Percentiles rank a stretch among this genome's conserved stretches.
These are phyloP conservation scores for Apiospora hydei DNA, from an alignment of 2,329 filamentous ascomycete genomes.

Conservation along the genomic window DNA sequence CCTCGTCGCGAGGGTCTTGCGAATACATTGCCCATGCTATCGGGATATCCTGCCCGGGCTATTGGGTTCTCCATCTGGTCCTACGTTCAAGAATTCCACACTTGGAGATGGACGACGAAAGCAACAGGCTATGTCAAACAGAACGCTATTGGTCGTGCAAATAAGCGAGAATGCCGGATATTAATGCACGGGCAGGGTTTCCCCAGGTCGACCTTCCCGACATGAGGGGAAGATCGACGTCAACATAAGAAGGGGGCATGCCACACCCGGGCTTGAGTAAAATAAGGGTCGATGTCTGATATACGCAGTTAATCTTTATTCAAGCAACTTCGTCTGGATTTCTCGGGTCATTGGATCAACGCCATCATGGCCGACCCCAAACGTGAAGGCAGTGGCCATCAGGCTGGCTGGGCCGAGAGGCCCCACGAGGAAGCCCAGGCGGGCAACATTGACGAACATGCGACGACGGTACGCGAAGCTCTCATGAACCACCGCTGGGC, in stretches of 20 bases:
- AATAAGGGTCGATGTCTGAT: not conserved
- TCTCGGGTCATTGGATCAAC: not conserved
- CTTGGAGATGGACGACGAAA: not conserved
- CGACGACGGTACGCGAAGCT: slow-evolving; percentile 15
- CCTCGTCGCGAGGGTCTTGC: not conserved
- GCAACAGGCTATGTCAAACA: not conserved
- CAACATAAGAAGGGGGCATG: not conserved
- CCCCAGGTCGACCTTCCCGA: not conserved
- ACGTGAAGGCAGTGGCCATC: not conserved
- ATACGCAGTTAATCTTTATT: rapidly evolving
- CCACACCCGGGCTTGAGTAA: too few species aligned
- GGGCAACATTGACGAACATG: slow-evolving; percentile 26
- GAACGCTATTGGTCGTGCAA: too few species aligned
- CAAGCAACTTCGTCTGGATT: not conserved
- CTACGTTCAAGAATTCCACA: not conserved
- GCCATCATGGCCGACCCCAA: not conserved
- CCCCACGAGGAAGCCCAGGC: not conserved
- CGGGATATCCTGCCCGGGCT: too few species aligned
- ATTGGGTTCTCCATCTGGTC: not conserved
- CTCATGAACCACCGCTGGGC: slow-evolving; percentile 24
- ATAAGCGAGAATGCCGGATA: not conserved
- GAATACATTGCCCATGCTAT: not conserved
- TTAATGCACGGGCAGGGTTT: not conserved
- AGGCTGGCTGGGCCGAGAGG: not conserved
- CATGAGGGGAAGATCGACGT: slow-evolving; percentile 1